phyloP scores from a whole-genome alignment of 345 rosid species.

The Lepidium sativum region DNA sequence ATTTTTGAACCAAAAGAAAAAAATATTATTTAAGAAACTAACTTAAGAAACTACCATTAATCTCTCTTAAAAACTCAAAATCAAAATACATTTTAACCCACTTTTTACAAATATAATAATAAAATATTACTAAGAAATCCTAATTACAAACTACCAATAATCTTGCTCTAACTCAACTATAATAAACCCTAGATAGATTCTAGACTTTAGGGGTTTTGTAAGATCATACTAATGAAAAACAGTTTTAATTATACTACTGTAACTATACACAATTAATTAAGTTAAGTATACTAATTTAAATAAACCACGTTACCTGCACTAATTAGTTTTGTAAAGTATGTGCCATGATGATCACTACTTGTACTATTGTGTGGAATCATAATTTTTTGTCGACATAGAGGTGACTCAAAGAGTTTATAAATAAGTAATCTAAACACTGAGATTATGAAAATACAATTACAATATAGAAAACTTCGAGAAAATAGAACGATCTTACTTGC shows the following conservation, averaged over 20 bases:
- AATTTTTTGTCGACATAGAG: background rate
- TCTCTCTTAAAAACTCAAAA: no score
- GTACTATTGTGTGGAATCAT: background rate
- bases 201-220: no score
- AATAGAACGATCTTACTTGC: background rate
- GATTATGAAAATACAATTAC: background rate
- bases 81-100: no score
- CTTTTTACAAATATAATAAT: no score
- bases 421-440: background rate
- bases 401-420: background rate
- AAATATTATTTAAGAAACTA: no score
- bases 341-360: background rate
- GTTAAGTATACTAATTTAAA: background rate
- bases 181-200: background rate
- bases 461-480: background rate
- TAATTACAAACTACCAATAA: no score
- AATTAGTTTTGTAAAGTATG: background rate
- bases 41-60: no score
- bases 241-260: no score
- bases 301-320: background rate
- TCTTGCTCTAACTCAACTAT: background rate
- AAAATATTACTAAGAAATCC: no score
- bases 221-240: no score
- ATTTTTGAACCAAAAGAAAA: no score
- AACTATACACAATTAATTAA: no score